phyloP scores from a whole-genome alignment of 768 basidiomycete species.

The Sarcodon aspratus region DNA sequence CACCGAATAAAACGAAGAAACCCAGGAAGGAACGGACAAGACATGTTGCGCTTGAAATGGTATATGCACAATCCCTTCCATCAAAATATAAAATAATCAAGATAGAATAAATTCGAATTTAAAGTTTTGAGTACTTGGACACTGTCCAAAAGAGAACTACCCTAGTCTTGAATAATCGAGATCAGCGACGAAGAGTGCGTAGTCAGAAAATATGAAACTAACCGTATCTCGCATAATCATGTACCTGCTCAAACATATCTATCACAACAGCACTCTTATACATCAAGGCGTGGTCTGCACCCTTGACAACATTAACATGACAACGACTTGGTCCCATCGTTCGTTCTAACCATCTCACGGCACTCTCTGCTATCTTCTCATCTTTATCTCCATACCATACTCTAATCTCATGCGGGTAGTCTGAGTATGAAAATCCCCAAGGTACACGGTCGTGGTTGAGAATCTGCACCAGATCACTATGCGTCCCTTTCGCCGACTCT shows the following conservation, averaged over 20 bases:
- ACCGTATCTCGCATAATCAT: conserved; percentile 29
- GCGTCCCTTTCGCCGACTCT: conserved; percentile 85
- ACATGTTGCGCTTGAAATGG: conserved; percentile 5
- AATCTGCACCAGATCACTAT: conserved; percentile 85
- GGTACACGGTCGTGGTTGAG: conserved; percentile 81
- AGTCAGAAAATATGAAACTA: not conserved
- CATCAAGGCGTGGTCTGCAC: conserved; percentile 91
- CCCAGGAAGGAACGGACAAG: conserved; percentile 2
- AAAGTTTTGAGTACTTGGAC: not conserved
- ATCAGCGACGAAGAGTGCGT: not conserved
- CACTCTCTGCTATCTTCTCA: conserved; percentile 86
- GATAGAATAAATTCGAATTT: not conserved
- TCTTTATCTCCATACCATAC: conserved; percentile 94
- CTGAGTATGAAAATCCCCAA: conserved; percentile 83
- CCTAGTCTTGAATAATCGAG: not conserved
- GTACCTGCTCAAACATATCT: conserved; percentile 67
- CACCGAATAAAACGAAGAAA: conserved; percentile 6
- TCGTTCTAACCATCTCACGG: conserved; percentile 87
- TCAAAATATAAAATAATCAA: conserved; percentile 4
- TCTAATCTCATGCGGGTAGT: conserved; percentile 64
- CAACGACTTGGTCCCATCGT: conserved; percentile 70
- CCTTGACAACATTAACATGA: conserved; percentile 69
- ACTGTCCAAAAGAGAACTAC: not conserved
- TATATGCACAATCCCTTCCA: not conserved
- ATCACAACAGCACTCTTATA: conserved; percentile 82